Percentiles rank a stretch among this genome's conserved stretches.
Conservation (phyloP, 176 grass and related monocot species). For the Ensete glaucum region DNA sequence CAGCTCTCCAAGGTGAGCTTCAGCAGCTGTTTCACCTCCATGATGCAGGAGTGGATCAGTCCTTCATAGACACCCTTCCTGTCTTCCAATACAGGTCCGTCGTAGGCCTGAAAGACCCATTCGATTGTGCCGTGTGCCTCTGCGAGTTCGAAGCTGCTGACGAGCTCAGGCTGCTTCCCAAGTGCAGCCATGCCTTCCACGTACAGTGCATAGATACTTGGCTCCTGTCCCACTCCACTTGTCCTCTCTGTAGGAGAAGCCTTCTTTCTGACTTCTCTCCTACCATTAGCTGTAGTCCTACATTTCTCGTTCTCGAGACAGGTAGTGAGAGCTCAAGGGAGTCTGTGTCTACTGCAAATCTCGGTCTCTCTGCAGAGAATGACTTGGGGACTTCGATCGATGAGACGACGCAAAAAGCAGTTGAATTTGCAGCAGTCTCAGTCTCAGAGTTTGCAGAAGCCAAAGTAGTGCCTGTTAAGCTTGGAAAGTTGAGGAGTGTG, state of each 20-base stretch:
- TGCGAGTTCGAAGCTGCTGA: slow-evolving; percentile 80
- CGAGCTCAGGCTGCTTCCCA: slow-evolving; percentile 69
- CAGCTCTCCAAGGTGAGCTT: slow-evolving; percentile 78
- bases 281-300: slow-evolving; percentile 39
- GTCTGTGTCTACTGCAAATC: too few species aligned
- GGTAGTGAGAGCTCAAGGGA: slow-evolving; percentile 39
- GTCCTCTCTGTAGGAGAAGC: slow-evolving; percentile 66
- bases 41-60: slow-evolving; percentile 81
- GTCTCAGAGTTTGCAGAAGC: slow-evolving; percentile 15
- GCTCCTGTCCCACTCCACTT: slow-evolving; percentile 88
- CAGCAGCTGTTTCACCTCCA: slow-evolving; percentile 96
- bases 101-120: slow-evolving; percentile 59
- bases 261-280: slow-evolving; percentile 63
- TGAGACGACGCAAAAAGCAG: neutral
- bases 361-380: slow-evolving; percentile 27
- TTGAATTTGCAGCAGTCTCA: too few species aligned
- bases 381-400: slow-evolving; percentile 11
- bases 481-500: slow-evolving; percentile 75
- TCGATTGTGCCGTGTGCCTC: slow-evolving; percentile 89
- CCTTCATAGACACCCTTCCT: slow-evolving; percentile 83
- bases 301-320: slow-evolving; percentile 66
- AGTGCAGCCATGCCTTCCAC: slow-evolving; percentile 97
- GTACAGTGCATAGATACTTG: slow-evolving; percentile 83
- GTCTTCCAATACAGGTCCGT: slow-evolving; percentile 68
- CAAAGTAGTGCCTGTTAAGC: slow-evolving; percentile 72